Percentiles rank a stretch among this genome's conserved stretches.
Conservation (phyloP, 257 asterid genomes). For the Coffea eugenioides region DNA sequence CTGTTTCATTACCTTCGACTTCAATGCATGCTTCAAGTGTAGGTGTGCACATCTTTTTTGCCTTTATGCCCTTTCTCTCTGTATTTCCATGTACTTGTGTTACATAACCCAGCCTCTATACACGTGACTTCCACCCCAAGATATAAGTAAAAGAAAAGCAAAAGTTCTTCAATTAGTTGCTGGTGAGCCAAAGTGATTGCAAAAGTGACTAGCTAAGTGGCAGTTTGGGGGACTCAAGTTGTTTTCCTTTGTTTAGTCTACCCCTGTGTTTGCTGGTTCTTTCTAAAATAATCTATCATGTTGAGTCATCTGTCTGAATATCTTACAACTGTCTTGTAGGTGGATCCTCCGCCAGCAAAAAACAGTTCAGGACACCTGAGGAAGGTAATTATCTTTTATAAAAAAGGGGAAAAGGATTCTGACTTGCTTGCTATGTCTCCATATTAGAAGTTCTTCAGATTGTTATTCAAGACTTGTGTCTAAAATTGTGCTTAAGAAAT, state of each 20-base stretch:
- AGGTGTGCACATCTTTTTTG: too few relatives aligned
- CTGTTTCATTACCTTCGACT: neutral
- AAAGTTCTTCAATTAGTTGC: neutral
- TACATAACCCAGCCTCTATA: neutral
- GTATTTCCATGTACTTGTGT: neutral
- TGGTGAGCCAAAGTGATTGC: neutral
- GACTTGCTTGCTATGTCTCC: neutral
- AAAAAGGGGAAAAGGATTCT: neutral
- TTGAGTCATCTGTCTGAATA: slow-evolving; percentile 4
- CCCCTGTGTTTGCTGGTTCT: neutral
- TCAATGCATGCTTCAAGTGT: neutral
- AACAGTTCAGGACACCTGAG: slow-evolving; percentile 51
- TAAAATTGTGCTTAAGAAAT: neutral
- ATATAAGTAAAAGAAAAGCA: neutral
- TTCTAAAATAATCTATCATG: neutral
- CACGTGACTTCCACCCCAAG: neutral
- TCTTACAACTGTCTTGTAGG: slow-evolving; percentile 39
- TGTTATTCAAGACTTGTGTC: neutral
- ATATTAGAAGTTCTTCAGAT: neutral
- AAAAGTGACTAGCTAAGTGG: neutral
- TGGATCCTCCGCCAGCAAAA: slow-evolving; percentile 52
- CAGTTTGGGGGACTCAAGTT: neutral
- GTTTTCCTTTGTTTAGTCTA: neutral
- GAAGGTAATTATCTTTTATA: slow-evolving; percentile 45
- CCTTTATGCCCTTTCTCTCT: neutral